A percentile compares a stretch with the other conserved stretches of the same genome.
Evolutionary conservation across 2,329 filamentous ascomycete genomes (phyloP).

Genomic region (Pochonia chlamydosporia): DNA sequence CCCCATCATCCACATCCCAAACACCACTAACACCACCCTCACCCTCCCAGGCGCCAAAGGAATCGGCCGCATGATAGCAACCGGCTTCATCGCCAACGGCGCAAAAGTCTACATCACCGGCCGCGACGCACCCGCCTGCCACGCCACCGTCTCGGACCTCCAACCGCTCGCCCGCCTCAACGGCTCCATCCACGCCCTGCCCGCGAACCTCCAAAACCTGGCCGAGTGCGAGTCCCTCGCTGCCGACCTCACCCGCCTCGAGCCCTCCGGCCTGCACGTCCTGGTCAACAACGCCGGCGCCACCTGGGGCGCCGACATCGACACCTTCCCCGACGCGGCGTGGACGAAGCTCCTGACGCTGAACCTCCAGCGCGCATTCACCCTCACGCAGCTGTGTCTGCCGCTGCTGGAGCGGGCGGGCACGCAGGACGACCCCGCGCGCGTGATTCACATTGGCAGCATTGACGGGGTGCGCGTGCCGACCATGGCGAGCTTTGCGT

Average conservation of each 20-base stretch:
- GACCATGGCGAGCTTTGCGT: constrained; percentile 52
- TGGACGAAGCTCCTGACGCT: constrained; percentile 58
- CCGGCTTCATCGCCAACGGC: constrained; percentile 59
- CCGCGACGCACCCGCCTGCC: constrained; percentile 54
- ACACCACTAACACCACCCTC: not conserved
- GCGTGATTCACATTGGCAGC: constrained; percentile 60
- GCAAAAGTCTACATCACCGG: constrained; percentile 62
- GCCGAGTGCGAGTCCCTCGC: constrained; percentile 49
- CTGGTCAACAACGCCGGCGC: constrained; percentile 63
- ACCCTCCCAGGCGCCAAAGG: constrained; percentile 51
- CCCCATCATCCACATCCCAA: not conserved
- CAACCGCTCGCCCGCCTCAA: constrained; percentile 37
- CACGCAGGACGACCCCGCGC: constrained; percentile 37
- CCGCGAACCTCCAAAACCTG: constrained; percentile 59
- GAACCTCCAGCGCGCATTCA: constrained; percentile 64
- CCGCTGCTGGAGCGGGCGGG: constrained; percentile 50
- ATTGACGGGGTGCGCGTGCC: constrained; percentile 59
- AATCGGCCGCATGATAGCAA: constrained; percentile 62
- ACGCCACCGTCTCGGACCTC: constrained; percentile 48
- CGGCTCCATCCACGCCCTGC: constrained; percentile 50
- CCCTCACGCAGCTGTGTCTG: constrained; percentile 55
- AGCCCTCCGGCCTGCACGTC: constrained; percentile 47
- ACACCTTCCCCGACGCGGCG: constrained; percentile 50
- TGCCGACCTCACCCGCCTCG: constrained; percentile 41
- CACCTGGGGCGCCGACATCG: constrained; percentile 57